A percentile compares a stretch with the other conserved stretches of the same genome.
Conservation (phyloP, 1,139 yeast species). For the Taphrina populina region DNA sequence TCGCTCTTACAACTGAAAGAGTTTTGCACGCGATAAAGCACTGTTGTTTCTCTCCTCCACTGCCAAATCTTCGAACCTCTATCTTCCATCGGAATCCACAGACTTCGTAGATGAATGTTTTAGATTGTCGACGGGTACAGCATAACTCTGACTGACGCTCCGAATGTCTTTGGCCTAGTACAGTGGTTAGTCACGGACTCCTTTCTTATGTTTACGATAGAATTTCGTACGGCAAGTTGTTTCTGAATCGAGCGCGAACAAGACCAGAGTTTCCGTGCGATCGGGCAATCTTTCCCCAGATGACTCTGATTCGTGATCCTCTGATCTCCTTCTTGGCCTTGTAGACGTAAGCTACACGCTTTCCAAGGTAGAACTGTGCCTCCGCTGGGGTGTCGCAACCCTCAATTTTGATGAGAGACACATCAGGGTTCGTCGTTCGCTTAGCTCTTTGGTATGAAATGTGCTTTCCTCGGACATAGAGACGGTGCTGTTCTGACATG, state of each 20-base stretch:
- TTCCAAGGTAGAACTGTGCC: conserved; percentile 98
- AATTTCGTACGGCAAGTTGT: conserved; percentile 72
- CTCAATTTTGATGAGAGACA: conserved; percentile 90
- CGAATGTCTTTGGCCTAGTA: conserved; percentile 80
- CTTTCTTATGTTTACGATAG: background rate
- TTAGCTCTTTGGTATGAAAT: conserved; percentile 99
- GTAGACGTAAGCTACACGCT: conserved; percentile 99
- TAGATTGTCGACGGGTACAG: conserved; percentile 99
- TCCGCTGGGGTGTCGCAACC: conserved; percentile 90
- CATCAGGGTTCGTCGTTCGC: conserved; percentile 97
- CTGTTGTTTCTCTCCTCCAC: background rate
- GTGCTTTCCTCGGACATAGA: conserved; percentile 99
- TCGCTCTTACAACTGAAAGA: too few relatives aligned
- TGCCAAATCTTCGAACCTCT: conserved; percentile 1
- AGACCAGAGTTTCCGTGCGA: conserved; percentile 98
- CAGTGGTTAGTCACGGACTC: background rate
- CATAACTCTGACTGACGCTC: conserved; percentile 95
- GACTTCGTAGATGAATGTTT: conserved; percentile 41
- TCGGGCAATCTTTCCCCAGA: conserved; percentile 97
- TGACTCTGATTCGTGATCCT: conserved; percentile 98
- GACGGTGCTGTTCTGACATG: conserved; percentile 46
- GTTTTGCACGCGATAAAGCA: too few relatives aligned
- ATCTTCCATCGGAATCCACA: conserved; percentile 4
- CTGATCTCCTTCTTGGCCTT: conserved; percentile 96
- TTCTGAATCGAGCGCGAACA: conserved; percentile 98